Evolutionary conservation across 2,329 filamentous ascomycete genomes (phyloP), one percentile per base, ranked within the genome.

Genomic region (Aotearoamyces nothofagi): DNA sequence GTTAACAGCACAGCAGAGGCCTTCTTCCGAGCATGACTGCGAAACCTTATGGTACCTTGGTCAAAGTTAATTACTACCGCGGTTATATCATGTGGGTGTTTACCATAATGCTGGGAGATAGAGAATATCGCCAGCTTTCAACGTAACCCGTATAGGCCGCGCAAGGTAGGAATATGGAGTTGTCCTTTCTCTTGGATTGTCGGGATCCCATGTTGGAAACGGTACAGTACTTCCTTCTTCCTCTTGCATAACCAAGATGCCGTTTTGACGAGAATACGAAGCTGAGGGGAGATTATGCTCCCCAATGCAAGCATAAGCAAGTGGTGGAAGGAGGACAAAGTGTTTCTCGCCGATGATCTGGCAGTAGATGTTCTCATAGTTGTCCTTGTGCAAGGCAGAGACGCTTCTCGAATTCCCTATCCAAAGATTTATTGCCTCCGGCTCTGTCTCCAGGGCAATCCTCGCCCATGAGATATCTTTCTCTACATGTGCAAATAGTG

Each of bases 321-420:
- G 50, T 0, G 80, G 73, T n/a, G 81, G 76, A 2, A 90, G 52
- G 2, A 90, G 57, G 0, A 74, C 64, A 40, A 90, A 90, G 40
- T 79, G 70, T 48, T 90, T 90, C 32, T 56, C 55, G 0, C 81
- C 82, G 1, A 71, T 50, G 9, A 87, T 52, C 44, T 87, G 80
- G 2, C 82, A 76, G 49, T 86, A 90, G 1, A 90, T 63, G 47
- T 90, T 90, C 50, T 90, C 80, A 50, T 86, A 87, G 43, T 79
- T 79, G 53, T 90, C 82, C 44, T 78, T 79, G 54, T 90, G 82
- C 30, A 86, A 51, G 0, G 77, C 74, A 0, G 80, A 86, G 1
- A 67, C 61, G 15, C 73, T 79, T 20, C 58, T 60, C 1, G 69
- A 69, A 52, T 81, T 79, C 30, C 81, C 81, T 27, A 90, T 71